phyloP scores from a whole-genome alignment of 345 rosid genomes.

The Eucalyptus pauciflora region DNA sequence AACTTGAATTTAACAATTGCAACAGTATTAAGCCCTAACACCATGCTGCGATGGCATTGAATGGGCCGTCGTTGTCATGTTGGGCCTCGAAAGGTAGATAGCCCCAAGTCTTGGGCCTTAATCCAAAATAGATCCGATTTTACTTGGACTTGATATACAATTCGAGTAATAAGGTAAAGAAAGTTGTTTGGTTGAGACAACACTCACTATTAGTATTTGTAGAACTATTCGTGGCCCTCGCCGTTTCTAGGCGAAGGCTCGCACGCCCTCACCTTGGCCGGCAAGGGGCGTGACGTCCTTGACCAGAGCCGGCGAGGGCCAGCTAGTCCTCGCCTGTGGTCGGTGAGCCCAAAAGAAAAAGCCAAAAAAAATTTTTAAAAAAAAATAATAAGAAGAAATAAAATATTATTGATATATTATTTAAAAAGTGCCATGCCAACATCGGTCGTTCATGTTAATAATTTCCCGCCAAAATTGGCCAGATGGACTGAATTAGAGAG shows the following conservation, averaged over 20 bases:
- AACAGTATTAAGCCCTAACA: neutral
- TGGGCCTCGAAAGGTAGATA: neutral
- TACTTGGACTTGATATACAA: neutral
- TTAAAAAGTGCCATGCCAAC: rapidly evolving
- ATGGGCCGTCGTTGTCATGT: neutral
- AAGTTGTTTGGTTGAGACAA: neutral
- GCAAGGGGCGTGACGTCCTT: rapidly evolving
- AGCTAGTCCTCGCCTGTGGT: too few relatives aligned
- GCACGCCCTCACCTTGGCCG: rapidly evolving
- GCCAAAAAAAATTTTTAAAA: too few relatives aligned
- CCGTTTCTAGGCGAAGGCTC: too few relatives aligned
- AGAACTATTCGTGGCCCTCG: neutral
- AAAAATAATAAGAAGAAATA: rapidly evolving
- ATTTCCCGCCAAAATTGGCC: rapidly evolving
- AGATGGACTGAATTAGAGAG: rapidly evolving
- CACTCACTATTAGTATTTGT: neutral
- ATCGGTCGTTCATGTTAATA: rapidly evolving
- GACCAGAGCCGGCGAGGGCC: rapidly evolving
- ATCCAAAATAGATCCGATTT: neutral
- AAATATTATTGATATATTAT: too few relatives aligned
- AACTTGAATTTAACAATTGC: neutral
- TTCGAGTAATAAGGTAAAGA: neutral
- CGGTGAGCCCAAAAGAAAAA: too few relatives aligned
- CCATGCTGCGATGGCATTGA: neutral
- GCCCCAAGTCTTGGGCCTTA: neutral